Percentiles rank a stretch among this genome's conserved stretches.
phyloP scores from a whole-genome alignment of 352 stramenopile genomes.

The Aphanomyces euteiches region DNA sequence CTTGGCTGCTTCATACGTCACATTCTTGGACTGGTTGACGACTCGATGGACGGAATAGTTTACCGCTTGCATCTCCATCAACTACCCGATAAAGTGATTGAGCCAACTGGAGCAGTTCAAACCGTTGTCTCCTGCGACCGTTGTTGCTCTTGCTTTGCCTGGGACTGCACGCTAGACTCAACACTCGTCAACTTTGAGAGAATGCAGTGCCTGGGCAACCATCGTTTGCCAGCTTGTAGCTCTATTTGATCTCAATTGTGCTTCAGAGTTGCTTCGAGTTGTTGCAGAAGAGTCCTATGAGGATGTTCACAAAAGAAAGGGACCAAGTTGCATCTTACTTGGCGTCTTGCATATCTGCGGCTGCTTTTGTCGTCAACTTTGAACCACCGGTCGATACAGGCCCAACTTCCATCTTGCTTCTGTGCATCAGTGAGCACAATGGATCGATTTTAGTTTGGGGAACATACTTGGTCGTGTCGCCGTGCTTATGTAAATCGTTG shows the following conservation, averaged over 20 bases:
- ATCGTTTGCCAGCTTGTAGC: too few species aligned
- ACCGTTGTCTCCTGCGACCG: too few species aligned
- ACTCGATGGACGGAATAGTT: slow-evolving; percentile 62
- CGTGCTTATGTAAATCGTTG: too few species aligned
- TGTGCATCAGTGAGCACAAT: not conserved
- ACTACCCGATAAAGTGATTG: too few species aligned
- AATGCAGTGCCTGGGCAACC: too few species aligned
- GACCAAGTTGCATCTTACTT: not conserved
- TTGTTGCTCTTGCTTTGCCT: too few species aligned
- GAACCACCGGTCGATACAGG: not conserved
- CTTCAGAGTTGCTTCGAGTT: slow-evolving; percentile 6
- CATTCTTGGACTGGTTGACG: slow-evolving; percentile 49
- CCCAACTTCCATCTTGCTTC: not conserved
- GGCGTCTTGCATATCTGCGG: slow-evolving; percentile 8
- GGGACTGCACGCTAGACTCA: too few species aligned
- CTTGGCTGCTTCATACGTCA: slow-evolving; percentile 71
- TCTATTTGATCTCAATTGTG: too few species aligned
- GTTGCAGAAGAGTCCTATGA: slow-evolving; percentile 1
- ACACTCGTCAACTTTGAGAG: too few species aligned
- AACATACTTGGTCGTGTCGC: too few species aligned
- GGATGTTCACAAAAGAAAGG: not conserved
- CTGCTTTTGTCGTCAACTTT: slow-evolving; percentile 10
- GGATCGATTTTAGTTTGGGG: not conserved
- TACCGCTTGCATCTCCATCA: slow-evolving; percentile 34
- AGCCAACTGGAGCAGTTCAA: too few species aligned